These are phyloP conservation scores for Teunomyces lycoperdinae DNA, from an alignment of 805 yeast genomes.

Conservation along the genomic window DNA sequence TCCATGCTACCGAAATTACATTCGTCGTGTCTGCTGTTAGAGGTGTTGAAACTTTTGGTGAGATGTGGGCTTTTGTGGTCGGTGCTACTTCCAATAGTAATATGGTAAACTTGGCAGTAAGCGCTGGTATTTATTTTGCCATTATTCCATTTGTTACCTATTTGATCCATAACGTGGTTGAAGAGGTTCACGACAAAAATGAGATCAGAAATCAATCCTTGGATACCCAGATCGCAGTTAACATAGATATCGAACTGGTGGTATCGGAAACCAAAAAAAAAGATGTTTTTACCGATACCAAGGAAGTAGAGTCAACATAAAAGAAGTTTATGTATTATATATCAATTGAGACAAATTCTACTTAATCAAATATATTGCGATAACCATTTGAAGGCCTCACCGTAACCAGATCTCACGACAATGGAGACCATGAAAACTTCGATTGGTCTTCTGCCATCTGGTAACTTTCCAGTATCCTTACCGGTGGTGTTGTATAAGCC, in stretches of 20 bases:
- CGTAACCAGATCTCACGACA: constrained; percentile 98
- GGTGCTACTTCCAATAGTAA: constrained; percentile 1
- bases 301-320: neutral
- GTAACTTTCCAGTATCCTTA: constrained; percentile 62
- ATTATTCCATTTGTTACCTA: neutral
- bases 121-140: constrained; percentile 1
- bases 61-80: constrained; percentile 3
- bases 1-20: constrained; percentile 3
- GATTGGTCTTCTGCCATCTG: constrained; percentile 80
- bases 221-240: neutral
- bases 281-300: neutral
- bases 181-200: neutral
- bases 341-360: neutral
- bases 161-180: neutral
- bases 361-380: constrained; percentile 77
- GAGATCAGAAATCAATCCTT: neutral
- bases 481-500: constrained; percentile 91
- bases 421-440: constrained; percentile 98
- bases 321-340: neutral
- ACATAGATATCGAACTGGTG: neutral
- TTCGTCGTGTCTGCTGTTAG: constrained; percentile 1
- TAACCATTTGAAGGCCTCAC: constrained; percentile 98
- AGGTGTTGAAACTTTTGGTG: constrained; percentile 2
- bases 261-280: neutral
- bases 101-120: constrained; percentile 2